These are phyloP conservation scores for Noccaea bulbosa DNA, from an alignment of 345 rosid species.

Conservation along the genomic window DNA sequence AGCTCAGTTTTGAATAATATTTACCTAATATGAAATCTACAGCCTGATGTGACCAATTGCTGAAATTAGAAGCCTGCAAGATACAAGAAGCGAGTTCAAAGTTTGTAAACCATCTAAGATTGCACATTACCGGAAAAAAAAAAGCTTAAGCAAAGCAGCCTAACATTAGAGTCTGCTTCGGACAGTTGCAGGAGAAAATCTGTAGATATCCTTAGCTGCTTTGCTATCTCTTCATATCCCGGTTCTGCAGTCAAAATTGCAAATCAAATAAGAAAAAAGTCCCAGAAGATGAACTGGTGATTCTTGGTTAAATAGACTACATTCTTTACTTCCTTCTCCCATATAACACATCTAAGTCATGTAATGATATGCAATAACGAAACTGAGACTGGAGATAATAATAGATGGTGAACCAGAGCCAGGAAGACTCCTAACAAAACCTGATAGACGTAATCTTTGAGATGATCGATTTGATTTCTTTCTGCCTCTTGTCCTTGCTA, in stretches of 20 bases:
- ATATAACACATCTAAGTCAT: conserved; percentile 16
- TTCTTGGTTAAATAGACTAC: background rate
- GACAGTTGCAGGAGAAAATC: conserved; percentile 83
- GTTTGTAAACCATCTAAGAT: conserved; percentile 14
- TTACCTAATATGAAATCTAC: conserved; percentile 86
- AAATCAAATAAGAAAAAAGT: conserved; percentile 26
- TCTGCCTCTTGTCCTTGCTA: conserved; percentile 62
- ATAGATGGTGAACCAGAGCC: background rate
- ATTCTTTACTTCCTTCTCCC: conserved; percentile 15
- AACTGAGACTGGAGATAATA: background rate
- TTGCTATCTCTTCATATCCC: conserved; percentile 59
- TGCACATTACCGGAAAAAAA: conserved; percentile 19
- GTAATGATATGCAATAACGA: conserved; percentile 24
- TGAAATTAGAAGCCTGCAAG: conserved; percentile 64
- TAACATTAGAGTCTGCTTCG: conserved; percentile 54
- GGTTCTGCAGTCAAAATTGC: conserved; percentile 52
- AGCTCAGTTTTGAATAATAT: background rate
- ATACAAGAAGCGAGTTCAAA: conserved; percentile 13
- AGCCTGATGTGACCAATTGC: conserved; percentile 94
- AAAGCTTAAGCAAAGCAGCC: conserved; percentile 34
- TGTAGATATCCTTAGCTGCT: conserved; percentile 70
- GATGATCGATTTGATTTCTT: conserved; percentile 47
- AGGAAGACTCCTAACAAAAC: conserved; percentile 36
- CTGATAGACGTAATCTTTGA: conserved; percentile 48
- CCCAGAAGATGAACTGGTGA: conserved; percentile 7